Evolutionary conservation across 176 grass and related monocot genomes (phyloP).

Genomic region (Puya raimondii): DNA sequence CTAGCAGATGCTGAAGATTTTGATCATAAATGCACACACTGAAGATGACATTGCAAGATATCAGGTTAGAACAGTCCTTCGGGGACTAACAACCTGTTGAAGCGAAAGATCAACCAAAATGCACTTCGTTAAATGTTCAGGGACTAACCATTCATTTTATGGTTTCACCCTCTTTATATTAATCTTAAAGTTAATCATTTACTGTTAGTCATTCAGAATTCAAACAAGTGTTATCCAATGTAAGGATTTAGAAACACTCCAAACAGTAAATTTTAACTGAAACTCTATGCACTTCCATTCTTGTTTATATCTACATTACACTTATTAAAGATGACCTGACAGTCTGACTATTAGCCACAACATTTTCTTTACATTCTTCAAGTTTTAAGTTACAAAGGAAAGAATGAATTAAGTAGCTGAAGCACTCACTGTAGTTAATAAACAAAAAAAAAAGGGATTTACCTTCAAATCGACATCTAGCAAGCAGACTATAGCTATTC

Average conservation of each 20-base stretch:
- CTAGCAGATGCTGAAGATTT: too few species aligned
- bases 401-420: not conserved
- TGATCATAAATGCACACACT: too few species aligned
- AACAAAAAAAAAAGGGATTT: conserved; percentile 6
- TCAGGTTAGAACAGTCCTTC: too few species aligned
- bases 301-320: not conserved
- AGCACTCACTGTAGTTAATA: too few species aligned
- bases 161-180: too few species aligned
- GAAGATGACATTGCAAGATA: too few species aligned
- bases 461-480: conserved; percentile 80
- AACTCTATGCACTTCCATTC: not conserved
- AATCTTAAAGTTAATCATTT: too few species aligned
- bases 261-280: not conserved
- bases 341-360: not conserved
- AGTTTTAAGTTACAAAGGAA: not conserved
- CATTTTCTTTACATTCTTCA: not conserved
- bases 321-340: not conserved
- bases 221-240: not conserved
- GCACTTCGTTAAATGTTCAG: too few species aligned
- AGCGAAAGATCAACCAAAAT: too few species aligned
- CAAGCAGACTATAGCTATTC: conserved; percentile 74
- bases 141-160: too few species aligned
- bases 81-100: too few species aligned
- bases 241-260: not conserved
- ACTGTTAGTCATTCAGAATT: too few species aligned